These are phyloP conservation scores for Adansonia gregorii DNA, from an alignment of 441 rosid genomes.

Conservation along the genomic window DNA sequence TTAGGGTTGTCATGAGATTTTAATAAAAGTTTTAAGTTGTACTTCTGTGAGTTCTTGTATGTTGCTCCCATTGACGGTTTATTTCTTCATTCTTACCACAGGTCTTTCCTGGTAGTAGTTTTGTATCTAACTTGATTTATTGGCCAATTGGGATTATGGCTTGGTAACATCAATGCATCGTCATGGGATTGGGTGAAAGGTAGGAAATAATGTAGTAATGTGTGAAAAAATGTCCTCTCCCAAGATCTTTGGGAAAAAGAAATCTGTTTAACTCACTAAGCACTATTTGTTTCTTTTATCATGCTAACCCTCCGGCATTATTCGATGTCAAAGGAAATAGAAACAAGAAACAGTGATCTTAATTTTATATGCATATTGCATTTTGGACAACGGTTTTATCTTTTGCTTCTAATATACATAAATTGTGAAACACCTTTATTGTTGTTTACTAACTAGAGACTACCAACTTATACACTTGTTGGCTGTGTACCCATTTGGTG, in stretches of 20 bases:
- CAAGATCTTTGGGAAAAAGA: not conserved
- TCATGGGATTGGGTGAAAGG: constrained; percentile 1
- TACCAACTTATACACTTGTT: not conserved
- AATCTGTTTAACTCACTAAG: not conserved
- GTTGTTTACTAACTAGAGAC: not conserved
- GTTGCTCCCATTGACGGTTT: not conserved
- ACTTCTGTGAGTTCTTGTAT: not conserved
- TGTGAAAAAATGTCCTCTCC: not conserved
- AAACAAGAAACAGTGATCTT: not conserved
- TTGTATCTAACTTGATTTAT: not conserved
- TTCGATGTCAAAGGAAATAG: not conserved
- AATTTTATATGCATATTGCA: not conserved
- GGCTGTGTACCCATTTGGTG: not conserved
- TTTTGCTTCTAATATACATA: not conserved
- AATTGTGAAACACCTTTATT: too few relatives aligned
- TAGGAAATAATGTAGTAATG: not conserved
- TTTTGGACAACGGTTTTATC: not conserved
- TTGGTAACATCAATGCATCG: not conserved
- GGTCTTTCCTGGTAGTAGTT: not conserved
- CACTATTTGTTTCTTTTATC: not conserved
- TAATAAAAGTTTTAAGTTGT: not conserved
- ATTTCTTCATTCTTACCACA: not conserved
- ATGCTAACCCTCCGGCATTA: not conserved
- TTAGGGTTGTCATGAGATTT: not conserved
- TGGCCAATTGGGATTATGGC: not conserved